Evolutionary conservation across 2,329 filamentous ascomycete genomes (phyloP).

Genomic region (Elsinoe fawcettii): DNA sequence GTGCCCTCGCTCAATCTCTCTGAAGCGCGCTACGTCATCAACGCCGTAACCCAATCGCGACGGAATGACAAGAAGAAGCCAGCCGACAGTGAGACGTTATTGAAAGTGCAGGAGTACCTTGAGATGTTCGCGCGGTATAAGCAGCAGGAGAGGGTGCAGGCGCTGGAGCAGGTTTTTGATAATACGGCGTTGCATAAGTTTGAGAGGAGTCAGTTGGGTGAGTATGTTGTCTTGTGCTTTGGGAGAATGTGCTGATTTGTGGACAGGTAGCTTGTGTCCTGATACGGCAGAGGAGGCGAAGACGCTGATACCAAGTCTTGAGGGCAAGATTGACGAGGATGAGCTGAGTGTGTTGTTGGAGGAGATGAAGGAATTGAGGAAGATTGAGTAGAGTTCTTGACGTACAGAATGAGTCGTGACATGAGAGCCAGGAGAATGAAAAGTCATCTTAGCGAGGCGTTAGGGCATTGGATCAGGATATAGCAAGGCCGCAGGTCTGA

Average conservation of each 20-base stretch:
- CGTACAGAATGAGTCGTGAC: neutral
- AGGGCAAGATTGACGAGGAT: constrained; percentile 83
- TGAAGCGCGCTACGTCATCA: constrained; percentile 85
- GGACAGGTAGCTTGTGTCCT: constrained; percentile 77
- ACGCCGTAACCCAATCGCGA: constrained; percentile 54
- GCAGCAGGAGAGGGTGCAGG: constrained; percentile 86
- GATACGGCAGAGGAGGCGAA: constrained; percentile 93
- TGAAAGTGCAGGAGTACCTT: constrained; percentile 84
- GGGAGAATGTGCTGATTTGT: neutral
- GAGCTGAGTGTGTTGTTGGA: constrained; percentile 82
- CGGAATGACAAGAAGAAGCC: constrained; percentile 17
- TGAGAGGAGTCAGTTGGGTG: constrained; percentile 86
- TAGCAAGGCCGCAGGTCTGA: neutral
- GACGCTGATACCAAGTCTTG: constrained; percentile 81
- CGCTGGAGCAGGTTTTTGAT: constrained; percentile 73
- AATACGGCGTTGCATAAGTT: constrained; percentile 68
- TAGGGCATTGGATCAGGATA: neutral
- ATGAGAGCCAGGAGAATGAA: neutral
- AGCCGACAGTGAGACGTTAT: constrained; percentile 49
- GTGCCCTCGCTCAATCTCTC: constrained; percentile 88
- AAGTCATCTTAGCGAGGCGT: constrained; percentile 12
- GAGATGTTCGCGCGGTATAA: constrained; percentile 95
- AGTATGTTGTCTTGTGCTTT: constrained; percentile 22
- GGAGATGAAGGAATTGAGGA: constrained; percentile 75
- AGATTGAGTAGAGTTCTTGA: constrained; percentile 24